A percentile compares a stretch with the other conserved stretches of the same genome.
These are phyloP conservation scores for Cladobotryum protrusum DNA, from an alignment of 2,329 filamentous ascomycete genomes.

Conservation along the genomic window DNA sequence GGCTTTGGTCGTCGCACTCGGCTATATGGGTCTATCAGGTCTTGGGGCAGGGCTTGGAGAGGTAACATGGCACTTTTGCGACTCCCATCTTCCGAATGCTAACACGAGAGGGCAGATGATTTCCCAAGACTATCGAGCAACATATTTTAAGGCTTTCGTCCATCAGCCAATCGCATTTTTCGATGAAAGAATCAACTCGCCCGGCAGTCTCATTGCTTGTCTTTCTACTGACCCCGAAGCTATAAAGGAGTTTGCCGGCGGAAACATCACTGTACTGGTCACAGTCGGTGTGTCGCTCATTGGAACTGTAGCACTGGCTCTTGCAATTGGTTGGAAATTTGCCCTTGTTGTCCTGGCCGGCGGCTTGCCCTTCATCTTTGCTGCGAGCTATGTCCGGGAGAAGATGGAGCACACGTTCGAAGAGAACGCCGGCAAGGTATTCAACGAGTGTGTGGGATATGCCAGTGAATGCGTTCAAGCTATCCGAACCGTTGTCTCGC, in stretches of 20 bases:
- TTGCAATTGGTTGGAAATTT: constrained; percentile 1
- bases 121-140: background rate
- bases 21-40: too few relatives aligned
- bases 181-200: background rate
- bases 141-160: background rate
- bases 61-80: too few relatives aligned
- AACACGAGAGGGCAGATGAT: too few relatives aligned
- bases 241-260: background rate
- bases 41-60: too few relatives aligned
- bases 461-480: background rate
- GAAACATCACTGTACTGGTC: background rate
- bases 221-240: constrained; percentile 1
- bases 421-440: background rate
- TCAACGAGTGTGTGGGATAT: background rate
- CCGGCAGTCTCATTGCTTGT: background rate
- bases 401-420: constrained; percentile 4
- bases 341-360: constrained; percentile 1
- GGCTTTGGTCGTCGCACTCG: too few relatives aligned
- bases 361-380: constrained; percentile 1
- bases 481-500: background rate
- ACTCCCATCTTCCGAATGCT: too few relatives aligned
- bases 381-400: background rate
- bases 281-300: background rate
- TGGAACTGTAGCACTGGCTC: background rate
- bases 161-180: background rate